Evolutionary conservation across 2,329 filamentous ascomycete genomes (phyloP), one percentile per base, ranked within the genome.

Genomic region (Colletotrichum incanum): DNA sequence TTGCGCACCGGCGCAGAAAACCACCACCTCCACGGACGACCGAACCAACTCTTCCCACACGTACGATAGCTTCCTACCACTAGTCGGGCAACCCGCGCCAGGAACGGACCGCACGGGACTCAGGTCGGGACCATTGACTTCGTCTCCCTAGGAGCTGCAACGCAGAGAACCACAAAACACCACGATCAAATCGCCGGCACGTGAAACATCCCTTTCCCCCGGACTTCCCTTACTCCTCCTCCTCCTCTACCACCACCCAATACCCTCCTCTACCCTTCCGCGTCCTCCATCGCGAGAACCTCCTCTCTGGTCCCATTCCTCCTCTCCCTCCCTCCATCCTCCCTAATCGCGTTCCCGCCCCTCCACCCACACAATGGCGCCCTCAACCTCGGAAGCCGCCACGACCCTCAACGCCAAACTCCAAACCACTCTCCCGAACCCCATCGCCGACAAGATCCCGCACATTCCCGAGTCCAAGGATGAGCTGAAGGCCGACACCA

Each of bases 391-490:
- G 47, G 64, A 75, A 55, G 73, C 75, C 65, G 74, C 75, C 72
- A 56, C 76, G 41, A 31, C 70, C 37, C 28, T 73, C 39, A 73
- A 71, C 67, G 14, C 54, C 47, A 60, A 65, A 23, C 60, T 71
- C 16, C 54, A 59, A 18, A 26, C 76, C 20, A 74, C 75, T 31
- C 77, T 82, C 18, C 80, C 81, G 1, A 74, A 77, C 34, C 77
- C 82, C 65, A 79, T 86, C 74, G 78, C 80, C 72, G 76, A 80
- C 71, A 80, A 81, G 74, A 75, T 85, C 34, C 85, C 86, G 34
- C 84, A 83, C 77, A 79, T 86, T 56, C 78, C 86, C 67, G 83
- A 86, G 76, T 80, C 80, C 71, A 82, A 82, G 75, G 81, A 82
- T 23, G 84, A 86, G 77, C 77, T 86, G 72, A 83, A 86, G 76